Evolutionary conservation across 164 flowering plant genomes (phyloP).

Genomic region (Santalum album): DNA sequence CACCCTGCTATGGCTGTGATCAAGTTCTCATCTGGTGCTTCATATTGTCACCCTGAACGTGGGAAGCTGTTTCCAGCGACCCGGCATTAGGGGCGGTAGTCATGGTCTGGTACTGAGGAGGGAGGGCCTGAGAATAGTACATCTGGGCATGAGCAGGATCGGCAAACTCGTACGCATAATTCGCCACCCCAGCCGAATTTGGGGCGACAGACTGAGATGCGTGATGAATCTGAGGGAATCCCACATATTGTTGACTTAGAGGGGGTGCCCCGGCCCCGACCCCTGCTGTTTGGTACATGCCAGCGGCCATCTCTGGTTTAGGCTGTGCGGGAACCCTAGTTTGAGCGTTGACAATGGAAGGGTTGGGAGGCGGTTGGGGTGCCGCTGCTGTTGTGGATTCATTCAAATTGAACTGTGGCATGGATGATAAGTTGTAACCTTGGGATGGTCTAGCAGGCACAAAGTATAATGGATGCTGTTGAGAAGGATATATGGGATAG

Average conservation of each 20-base stretch:
- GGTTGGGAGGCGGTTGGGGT: conserved; percentile 27
- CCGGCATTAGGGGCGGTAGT: conserved; percentile 29
- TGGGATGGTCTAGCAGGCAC: too few relatives aligned
- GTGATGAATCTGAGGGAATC: conserved; percentile 60
- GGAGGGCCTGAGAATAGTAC: conserved; percentile 58
- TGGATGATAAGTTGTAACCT: too few relatives aligned
- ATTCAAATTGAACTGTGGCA: too few relatives aligned
- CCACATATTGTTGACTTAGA: conserved; percentile 50
- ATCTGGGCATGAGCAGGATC: conserved; percentile 61
- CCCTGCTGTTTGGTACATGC: conserved; percentile 43
- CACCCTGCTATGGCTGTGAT: conserved; percentile 35
- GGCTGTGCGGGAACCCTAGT: conserved; percentile 35
- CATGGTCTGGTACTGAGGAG: conserved; percentile 67
- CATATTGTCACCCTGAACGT: conserved; percentile 34
- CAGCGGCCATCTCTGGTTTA: conserved; percentile 47
- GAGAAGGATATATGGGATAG: too few relatives aligned
- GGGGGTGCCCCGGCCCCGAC: conserved; percentile 31
- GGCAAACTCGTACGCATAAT: conserved; percentile 49
- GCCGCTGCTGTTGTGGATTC: too few relatives aligned
- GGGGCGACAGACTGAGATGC: conserved; percentile 57
- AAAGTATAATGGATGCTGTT: too few relatives aligned
- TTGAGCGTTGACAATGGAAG: conserved; percentile 31
- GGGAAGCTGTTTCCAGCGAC: conserved; percentile 36
- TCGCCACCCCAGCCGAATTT: conserved; percentile 26
- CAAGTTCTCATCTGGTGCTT: conserved; percentile 59